phyloP scores from a whole-genome alignment of 1,284 basidiomycete species.

The Austroboletus rostrupii region DNA sequence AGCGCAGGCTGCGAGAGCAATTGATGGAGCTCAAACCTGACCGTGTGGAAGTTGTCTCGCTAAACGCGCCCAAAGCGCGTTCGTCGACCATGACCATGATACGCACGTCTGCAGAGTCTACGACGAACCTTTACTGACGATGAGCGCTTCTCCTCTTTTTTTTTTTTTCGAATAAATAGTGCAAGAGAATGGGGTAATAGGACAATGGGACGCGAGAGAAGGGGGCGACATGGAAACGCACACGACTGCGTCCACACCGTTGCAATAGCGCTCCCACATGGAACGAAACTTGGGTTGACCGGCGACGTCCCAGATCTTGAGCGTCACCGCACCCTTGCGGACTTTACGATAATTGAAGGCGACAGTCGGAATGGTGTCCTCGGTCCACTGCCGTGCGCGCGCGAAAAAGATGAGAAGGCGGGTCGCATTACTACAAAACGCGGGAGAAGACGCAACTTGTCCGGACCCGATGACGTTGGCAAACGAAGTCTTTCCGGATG shows the following conservation, averaged over 20 bases:
- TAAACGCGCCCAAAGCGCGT: background rate
- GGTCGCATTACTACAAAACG: background rate
- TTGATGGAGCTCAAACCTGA: conserved; percentile 87
- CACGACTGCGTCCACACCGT: conserved; percentile 92
- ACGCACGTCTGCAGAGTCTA: conserved; percentile 84
- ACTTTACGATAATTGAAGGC: conserved; percentile 87
- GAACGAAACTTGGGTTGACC: conserved; percentile 93
- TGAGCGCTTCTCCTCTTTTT: conserved; percentile 5
- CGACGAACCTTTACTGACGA: conserved; percentile 67
- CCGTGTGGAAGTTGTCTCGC: conserved; percentile 81
- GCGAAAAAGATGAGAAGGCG: background rate
- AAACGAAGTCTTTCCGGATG: conserved; percentile 92
- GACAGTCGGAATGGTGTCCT: conserved; percentile 92
- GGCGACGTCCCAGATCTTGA: conserved; percentile 96
- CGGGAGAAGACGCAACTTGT: conserved; percentile 48
- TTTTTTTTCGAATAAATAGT: conserved; percentile 7
- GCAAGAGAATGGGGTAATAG: conserved; percentile 6
- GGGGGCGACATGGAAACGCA: conserved; percentile 41
- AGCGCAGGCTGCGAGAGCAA: conserved; percentile 75
- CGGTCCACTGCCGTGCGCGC: conserved; percentile 62
- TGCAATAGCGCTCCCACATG: conserved; percentile 95
- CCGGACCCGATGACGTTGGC: conserved; percentile 88
- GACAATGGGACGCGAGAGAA: background rate
- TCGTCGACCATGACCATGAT: background rate
- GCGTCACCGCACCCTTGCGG: conserved; percentile 82